Conservation (phyloP, 176 grass and related monocot species). For the Triticum monococcum region DNA sequence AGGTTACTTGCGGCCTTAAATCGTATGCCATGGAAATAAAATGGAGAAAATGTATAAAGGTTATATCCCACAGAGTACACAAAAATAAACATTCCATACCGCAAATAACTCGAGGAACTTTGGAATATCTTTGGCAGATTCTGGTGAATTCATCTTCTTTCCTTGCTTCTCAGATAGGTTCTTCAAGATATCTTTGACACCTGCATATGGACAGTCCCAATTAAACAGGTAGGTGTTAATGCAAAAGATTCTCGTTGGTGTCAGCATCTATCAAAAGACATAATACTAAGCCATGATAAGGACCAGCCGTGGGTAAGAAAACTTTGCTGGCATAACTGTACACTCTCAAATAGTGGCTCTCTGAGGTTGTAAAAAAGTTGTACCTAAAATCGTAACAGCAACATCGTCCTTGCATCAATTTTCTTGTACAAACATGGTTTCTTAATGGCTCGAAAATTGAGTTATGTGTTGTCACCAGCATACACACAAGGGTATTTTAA, state of each 20-base stretch:
- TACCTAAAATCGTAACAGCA: neutral
- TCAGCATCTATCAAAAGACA: neutral
- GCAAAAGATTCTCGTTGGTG: neutral
- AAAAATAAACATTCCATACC: slow-evolving; percentile 28
- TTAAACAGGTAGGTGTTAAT: neutral
- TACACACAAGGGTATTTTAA: neutral
- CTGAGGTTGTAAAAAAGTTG: neutral
- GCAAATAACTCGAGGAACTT: slow-evolving; percentile 89
- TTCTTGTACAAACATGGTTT: neutral
- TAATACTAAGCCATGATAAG: neutral
- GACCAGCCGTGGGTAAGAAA: neutral
- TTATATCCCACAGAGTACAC: neutral
- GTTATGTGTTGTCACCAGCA: neutral
- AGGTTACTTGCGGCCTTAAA: neutral
- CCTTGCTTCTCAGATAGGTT: slow-evolving; percentile 98
- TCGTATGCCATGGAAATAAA: neutral
- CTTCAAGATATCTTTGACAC: slow-evolving; percentile 81
- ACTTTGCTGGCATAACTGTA: neutral
- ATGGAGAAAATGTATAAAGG: neutral
- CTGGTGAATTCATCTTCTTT: slow-evolving; percentile 72
- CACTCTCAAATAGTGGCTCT: slow-evolving; percentile 1
- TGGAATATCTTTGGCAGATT: slow-evolving; percentile 93
- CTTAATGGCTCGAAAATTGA: neutral
- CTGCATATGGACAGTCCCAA: slow-evolving; percentile 41
- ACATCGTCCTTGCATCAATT: neutral